A percentile compares a stretch with the other conserved stretches of the same genome.
Evolutionary conservation across 495 filamentous ascomycete species (phyloP).

Genomic region (Filosporella fistucella): DNA sequence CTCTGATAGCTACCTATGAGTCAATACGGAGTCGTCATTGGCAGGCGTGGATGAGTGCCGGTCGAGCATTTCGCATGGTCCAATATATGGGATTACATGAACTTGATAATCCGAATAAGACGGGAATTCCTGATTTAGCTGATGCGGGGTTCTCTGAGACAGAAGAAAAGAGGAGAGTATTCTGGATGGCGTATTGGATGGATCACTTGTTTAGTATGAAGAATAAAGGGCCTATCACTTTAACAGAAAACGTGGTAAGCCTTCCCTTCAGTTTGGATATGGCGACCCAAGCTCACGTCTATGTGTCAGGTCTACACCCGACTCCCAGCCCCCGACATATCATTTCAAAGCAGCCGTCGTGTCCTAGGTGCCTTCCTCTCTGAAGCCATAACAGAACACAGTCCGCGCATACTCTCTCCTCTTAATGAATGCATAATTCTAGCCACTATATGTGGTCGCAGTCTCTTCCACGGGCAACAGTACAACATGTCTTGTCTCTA

Average conservation of each 20-base stretch:
- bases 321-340: not conserved
- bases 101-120: slow-evolving; percentile 1
- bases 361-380: not conserved
- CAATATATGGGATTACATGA: slow-evolving; percentile 3
- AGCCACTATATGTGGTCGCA: slow-evolving; percentile 3
- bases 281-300: not conserved
- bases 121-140: not conserved
- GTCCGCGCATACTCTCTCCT: not conserved
- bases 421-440: slow-evolving; percentile 1
- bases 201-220: not conserved
- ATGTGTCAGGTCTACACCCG: not conserved
- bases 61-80: not conserved
- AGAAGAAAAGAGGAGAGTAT: not conserved
- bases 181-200: slow-evolving; percentile 6
- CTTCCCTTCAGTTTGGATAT: not conserved
- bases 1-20: not conserved
- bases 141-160: not conserved
- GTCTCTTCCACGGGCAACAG: slow-evolving; percentile 1
- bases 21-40: not conserved
- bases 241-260: slow-evolving; percentile 3
- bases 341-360: not conserved
- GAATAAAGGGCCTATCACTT: not conserved
- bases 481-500: not conserved
- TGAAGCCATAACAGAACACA: not conserved
- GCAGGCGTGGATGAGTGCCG: not conserved